phyloP scores from a whole-genome alignment of 192 early-diverging fungal genomes.

The Lobulomyces angularis region DNA sequence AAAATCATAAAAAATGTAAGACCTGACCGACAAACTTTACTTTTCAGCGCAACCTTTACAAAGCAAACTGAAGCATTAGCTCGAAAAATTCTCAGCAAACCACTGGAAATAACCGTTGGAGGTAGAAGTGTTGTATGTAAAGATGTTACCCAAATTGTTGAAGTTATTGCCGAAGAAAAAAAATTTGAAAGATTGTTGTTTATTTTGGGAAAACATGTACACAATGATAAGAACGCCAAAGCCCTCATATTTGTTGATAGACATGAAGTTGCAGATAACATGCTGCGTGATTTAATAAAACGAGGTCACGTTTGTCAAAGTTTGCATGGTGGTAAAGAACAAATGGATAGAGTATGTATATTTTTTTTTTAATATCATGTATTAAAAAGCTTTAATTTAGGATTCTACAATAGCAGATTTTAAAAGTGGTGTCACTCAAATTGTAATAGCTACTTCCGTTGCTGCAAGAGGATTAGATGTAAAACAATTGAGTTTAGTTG shows the following conservation, averaged over 20 bases:
- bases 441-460: slow-evolving; percentile 92
- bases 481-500: slow-evolving; percentile 79
- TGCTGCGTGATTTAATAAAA: slow-evolving; percentile 70
- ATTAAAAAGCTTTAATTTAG: slow-evolving; percentile 80
- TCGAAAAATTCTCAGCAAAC: slow-evolving; percentile 77
- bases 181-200: slow-evolving; percentile 80
- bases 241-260: slow-evolving; percentile 89
- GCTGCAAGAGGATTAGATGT: slow-evolving; percentile 94
- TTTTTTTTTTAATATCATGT: slow-evolving; percentile 13
- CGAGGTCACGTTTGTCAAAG: slow-evolving; percentile 80
- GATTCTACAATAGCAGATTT: slow-evolving; percentile 91
- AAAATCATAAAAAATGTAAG: slow-evolving; percentile 86
- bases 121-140: slow-evolving; percentile 77
- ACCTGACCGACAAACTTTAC: slow-evolving; percentile 72
- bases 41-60: slow-evolving; percentile 94
- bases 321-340: slow-evolving; percentile 87
- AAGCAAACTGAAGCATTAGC: slow-evolving; percentile 92
- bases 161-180: slow-evolving; percentile 67
- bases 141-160: slow-evolving; percentile 82
- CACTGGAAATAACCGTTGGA: slow-evolving; percentile 90
- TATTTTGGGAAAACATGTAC: slow-evolving; percentile 75
- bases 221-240: slow-evolving; percentile 44
- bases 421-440: slow-evolving; percentile 74
- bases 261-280: slow-evolving; percentile 85
- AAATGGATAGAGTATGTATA: slow-evolving; percentile 22